Base-by-base conservation (phyloP, 176 grass and related monocot genomes). In the Elaeis guineensis region DNA sequence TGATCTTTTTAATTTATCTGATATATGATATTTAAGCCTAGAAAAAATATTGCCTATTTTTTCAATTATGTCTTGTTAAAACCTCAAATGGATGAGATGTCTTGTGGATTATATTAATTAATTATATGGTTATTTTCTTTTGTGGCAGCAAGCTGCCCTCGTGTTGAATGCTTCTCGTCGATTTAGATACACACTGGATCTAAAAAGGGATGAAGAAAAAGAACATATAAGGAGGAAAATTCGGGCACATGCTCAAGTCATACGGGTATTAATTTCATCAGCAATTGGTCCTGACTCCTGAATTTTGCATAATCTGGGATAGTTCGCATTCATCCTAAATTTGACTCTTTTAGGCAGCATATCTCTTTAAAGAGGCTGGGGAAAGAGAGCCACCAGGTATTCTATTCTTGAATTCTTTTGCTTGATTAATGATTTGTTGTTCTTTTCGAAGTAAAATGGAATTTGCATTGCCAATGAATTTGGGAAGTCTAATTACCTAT, bases 111-210 rank as follows among this genome's bases (percentile, higher is more conserved):
- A 57, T 32, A 25, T 11, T 57, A 65, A 49, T 48, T 62, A 4
- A 39, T 12, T 8, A 11, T 39, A 39, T 39, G 35, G 35, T 39
- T 12, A 39, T 79, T 49, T 69, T 53, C 20, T 71, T 58, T 71
- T 35, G 24, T 81, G 70, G 53, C 89, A 92, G 89, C 77, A 87
- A 86, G 83, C 83, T 54, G 80, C 89, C 65, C 83, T 92, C 50
- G 89, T 87, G 71, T 71, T 92, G 16, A 92, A 92, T 78, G 89
- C 89, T 32, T 87, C 89, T 6, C 83, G 89, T 6, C 76, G 83
- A 50, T 92, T 92, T 65, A 84, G 89, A 80, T 92, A 92, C 54
- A 92, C 89, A 64, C 73, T 92, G 16, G 89, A 92, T 71, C 71
- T 92, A 52, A 83, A 87, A 84, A 87, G 77, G 63, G 80, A 84